Evolutionary conservation across 768 basidiomycete species (phyloP).

Genomic region (Hemileccinum rubropunctum): DNA sequence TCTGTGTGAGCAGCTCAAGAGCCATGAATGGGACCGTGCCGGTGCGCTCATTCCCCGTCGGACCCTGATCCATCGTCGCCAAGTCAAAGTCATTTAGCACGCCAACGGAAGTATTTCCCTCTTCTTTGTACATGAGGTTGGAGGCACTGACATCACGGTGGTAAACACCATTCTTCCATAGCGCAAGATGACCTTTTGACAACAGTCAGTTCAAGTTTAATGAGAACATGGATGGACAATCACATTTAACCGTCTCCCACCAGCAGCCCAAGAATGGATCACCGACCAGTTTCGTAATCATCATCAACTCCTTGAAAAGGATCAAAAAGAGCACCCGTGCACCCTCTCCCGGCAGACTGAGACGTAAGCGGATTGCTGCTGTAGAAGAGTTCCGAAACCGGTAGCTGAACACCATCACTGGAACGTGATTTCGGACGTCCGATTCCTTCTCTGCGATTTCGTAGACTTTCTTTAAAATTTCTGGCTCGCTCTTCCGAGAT

Average conservation of each 20-base stretch:
- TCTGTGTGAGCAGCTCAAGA: too few species aligned
- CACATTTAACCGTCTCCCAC: constrained; percentile 6
- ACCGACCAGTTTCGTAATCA: not conserved
- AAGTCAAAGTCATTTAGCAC: constrained; percentile 32
- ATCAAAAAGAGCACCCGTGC: constrained; percentile 10
- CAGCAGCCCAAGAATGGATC: not conserved
- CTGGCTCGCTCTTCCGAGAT: constrained; percentile 3
- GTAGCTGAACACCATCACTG: not conserved
- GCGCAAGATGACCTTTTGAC: not conserved
- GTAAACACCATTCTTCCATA: constrained; percentile 3
- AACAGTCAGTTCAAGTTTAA: too few species aligned
- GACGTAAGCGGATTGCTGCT: not conserved
- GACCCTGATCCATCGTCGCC: constrained; percentile 2
- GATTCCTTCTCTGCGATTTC: not conserved
- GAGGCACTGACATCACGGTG: constrained; percentile 1
- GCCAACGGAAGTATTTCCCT: not conserved
- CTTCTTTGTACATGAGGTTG: not conserved
- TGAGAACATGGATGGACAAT: not conserved
- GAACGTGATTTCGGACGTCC: not conserved
- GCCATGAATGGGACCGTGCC: constrained; percentile 36
- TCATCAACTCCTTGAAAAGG: not conserved
- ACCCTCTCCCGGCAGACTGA: not conserved
- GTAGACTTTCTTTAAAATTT: constrained; percentile 2
- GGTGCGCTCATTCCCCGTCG: constrained; percentile 14
- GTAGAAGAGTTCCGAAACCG: not conserved